These are phyloP conservation scores for Combretum micranthum DNA, from an alignment of 345 rosid genomes.

Conservation along the genomic window DNA sequence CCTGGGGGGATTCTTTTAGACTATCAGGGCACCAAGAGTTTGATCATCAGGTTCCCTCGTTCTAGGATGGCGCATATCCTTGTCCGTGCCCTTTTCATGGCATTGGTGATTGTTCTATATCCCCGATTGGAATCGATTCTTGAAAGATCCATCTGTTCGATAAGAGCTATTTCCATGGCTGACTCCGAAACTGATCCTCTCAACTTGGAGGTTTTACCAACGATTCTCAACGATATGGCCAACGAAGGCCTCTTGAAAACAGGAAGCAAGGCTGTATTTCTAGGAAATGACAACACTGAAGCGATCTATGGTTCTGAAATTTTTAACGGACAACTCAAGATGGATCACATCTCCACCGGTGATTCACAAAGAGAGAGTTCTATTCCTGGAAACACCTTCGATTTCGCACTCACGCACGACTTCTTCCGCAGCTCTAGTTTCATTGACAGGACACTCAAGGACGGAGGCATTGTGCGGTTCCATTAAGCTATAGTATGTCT, in stretches of 20 bases:
- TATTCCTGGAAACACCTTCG: slow-evolving; percentile 31
- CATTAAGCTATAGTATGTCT: slow-evolving; percentile 22
- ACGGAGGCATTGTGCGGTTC: slow-evolving; percentile 49
- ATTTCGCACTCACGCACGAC: slow-evolving; percentile 39
- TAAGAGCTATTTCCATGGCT: slow-evolving; percentile 3
- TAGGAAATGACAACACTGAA: slow-evolving; percentile 24
- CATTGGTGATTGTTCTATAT: slow-evolving; percentile 33
- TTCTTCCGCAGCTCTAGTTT: slow-evolving; percentile 26
- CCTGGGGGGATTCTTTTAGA: slow-evolving; percentile 5
- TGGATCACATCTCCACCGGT: slow-evolving; percentile 27
- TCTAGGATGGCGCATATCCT: slow-evolving; percentile 28
- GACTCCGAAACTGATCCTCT: slow-evolving; percentile 4
- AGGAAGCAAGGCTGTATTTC: slow-evolving; percentile 36
- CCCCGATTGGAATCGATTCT: slow-evolving; percentile 20
- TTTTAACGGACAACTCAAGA: slow-evolving; percentile 14
- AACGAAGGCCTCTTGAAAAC: slow-evolving; percentile 47
- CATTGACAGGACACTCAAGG: slow-evolving; percentile 52
- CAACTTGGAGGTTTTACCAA: slow-evolving; percentile 22
- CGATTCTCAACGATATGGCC: slow-evolving; percentile 39
- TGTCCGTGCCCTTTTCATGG: slow-evolving; percentile 31
- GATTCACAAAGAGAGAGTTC: slow-evolving; percentile 35
- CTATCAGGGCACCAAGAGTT: slow-evolving; percentile 6
- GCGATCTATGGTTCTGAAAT: slow-evolving; percentile 19
- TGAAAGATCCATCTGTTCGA: slow-evolving; percentile 7
- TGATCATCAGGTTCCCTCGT: slow-evolving; percentile 33